Evolutionary conservation across 257 asterid species (phyloP).

Genomic region (Echium plantagineum): DNA sequence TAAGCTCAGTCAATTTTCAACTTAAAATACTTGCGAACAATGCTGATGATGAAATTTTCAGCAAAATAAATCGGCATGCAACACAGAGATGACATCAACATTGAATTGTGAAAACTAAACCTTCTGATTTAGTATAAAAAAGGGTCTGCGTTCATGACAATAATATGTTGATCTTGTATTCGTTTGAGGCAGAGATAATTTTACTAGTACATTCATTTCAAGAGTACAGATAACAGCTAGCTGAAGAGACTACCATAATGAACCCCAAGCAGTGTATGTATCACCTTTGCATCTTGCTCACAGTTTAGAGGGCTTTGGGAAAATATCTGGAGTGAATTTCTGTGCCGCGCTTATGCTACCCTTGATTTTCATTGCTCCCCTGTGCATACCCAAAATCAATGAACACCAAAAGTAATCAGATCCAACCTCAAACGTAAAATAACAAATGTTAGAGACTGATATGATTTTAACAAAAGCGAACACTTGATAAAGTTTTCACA

Average conservation of each 20-base stretch:
- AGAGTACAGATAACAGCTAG: not conserved
- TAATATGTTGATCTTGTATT: too few relatives aligned
- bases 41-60: not conserved
- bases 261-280: not conserved
- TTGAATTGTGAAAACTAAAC: not conserved
- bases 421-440: not conserved
- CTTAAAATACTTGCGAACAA: not conserved
- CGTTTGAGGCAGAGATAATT: not conserved
- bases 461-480: not conserved
- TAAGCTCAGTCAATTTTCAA: not conserved
- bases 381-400: slow-evolving; percentile 18
- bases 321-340: slow-evolving; percentile 87
- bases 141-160: not conserved
- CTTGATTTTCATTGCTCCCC: slow-evolving; percentile 85
- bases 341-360: slow-evolving; percentile 89
- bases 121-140: not conserved
- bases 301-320: slow-evolving; percentile 95
- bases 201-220: not conserved
- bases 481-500: slow-evolving; percentile 9
- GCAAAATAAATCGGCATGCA: not conserved
- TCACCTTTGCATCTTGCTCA: slow-evolving; percentile 22
- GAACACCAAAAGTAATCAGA: slow-evolving; percentile 1
- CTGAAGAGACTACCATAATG: not conserved
- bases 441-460: not conserved
- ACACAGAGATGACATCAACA: not conserved